Base-by-base conservation (phyloP, 495 filamentous ascomycete genomes). In the Massariosphaeria phaeospora region DNA sequence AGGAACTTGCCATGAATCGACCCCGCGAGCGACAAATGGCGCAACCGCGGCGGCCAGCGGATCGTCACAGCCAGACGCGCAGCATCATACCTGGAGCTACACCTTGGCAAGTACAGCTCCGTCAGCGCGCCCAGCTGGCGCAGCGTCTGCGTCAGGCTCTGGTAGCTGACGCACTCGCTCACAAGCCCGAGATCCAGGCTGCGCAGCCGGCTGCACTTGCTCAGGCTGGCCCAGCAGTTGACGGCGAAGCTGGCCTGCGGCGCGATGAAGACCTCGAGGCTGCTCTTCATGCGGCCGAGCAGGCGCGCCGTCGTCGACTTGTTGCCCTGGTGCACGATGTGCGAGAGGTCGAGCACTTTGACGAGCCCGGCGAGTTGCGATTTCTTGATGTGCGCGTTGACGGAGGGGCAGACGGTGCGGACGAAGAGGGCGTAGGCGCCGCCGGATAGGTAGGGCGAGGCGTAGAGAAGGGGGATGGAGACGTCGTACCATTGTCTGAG, bases 261-360 rank as follows among this genome's bases (percentile, higher is more conserved):
- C 12, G 85, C 85, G 29, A 79, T 67, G 60, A 89, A 85, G 26
- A 70, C 69, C 40, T 81, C 76, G 8, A 89, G 67, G 17, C 71
- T 75, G 18, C 63, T 67, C 48, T 84, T 84, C 10, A 80, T 71
- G 17, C 81, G 68, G 3, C 79, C 78, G 17, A 89, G 63, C 11
- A 89, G 65, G 31, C 84, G 73, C 17, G 84, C 83, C 1, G 83
- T 87, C 20, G 79, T 65, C 45, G 80, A 84, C 51, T 80, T 80
- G 36, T 76, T 77, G 23, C 82, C 76, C 61, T 88, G 80, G 58
- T 89, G 82, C 4, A 86, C 77, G 35, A 88, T 72, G 27, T 62
- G 42, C 21, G 72, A 72, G 65, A 89, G 75, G 61, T 86, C 74
- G 6, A 89, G 72, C 6, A 57, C 57, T 15, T 72, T 73, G 0